phyloP scores from a whole-genome alignment of 2,329 filamentous ascomycete species.

The Monilinia laxa region DNA sequence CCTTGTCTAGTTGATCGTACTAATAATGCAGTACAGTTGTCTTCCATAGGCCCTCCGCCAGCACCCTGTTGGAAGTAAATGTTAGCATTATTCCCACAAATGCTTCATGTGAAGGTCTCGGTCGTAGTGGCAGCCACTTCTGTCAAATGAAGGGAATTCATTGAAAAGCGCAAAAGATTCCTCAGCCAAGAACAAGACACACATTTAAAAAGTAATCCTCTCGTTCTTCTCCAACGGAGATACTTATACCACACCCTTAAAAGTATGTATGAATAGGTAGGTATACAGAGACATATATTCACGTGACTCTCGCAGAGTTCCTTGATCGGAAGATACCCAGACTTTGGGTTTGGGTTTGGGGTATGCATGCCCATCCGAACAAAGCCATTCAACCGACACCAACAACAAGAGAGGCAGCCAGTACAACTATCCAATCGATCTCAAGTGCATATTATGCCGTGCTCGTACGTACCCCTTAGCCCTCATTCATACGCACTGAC shows the following conservation, averaged over 20 bases:
- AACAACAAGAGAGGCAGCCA: background rate
- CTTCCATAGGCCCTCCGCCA: constrained; percentile 85
- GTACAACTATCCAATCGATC: background rate
- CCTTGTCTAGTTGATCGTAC: constrained; percentile 76
- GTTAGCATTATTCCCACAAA: background rate
- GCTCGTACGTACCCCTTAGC: background rate
- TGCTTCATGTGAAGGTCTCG: background rate
- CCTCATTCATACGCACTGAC: background rate
- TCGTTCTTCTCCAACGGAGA: background rate
- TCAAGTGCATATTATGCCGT: constrained; percentile 1
- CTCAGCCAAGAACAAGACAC: background rate
- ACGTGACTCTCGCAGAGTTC: background rate
- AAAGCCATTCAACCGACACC: constrained; percentile 5
- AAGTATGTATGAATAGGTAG: too few species aligned
- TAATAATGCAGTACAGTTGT: constrained; percentile 81
- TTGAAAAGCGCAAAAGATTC: constrained; percentile 35
- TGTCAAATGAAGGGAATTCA: background rate
- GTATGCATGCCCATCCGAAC: constrained; percentile 1
- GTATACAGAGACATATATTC: background rate
- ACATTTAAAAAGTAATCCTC: background rate
- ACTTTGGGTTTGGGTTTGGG: background rate
- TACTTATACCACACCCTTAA: background rate
- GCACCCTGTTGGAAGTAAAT: constrained; percentile 62
- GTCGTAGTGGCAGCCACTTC: background rate
- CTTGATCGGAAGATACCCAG: background rate